Conservation (phyloP, 2,329 filamentous ascomycete genomes). For the Epichloe aotearoae region DNA sequence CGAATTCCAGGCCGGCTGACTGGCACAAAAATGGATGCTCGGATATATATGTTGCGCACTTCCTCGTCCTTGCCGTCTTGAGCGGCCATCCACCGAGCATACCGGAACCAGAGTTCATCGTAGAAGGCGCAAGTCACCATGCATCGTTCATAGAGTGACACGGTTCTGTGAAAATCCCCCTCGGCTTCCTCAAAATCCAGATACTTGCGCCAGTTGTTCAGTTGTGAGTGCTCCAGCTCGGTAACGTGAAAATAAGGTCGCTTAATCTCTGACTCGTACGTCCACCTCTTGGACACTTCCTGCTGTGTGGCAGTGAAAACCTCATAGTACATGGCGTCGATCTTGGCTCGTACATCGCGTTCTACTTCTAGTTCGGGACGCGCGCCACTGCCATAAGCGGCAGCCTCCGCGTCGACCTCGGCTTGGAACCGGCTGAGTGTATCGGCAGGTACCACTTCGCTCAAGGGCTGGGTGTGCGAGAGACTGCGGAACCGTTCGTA, state of each 20-base stretch:
- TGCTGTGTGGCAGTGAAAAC: constrained; percentile 69
- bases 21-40: constrained; percentile 79
- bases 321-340: constrained; percentile 71
- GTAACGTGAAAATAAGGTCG: constrained; percentile 95
- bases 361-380: constrained; percentile 70
- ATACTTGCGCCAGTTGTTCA: constrained; percentile 90
- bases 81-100: constrained; percentile 81
- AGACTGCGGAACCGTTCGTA: constrained; percentile 80
- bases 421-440: constrained; percentile 53
- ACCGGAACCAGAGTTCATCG: constrained; percentile 97
- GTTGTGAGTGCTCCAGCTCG: constrained; percentile 72
- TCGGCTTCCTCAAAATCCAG: constrained; percentile 89
- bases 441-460: constrained; percentile 58
- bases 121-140: constrained; percentile 88
- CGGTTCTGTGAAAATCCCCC: constrained; percentile 55
- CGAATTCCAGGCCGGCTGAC: constrained; percentile 74
- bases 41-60: constrained; percentile 80
- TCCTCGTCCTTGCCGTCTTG: constrained; percentile 77
- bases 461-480: constrained; percentile 57
- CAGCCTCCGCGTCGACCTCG: constrained; percentile 56
- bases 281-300: constrained; percentile 88
- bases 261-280: constrained; percentile 88
- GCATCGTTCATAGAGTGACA: constrained; percentile 87
- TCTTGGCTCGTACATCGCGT: constrained; percentile 63
- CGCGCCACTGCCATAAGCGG: constrained; percentile 34